Base-by-base conservation (phyloP, 73 alveolate genomes). In the Paraurostyla sp. region DNA sequence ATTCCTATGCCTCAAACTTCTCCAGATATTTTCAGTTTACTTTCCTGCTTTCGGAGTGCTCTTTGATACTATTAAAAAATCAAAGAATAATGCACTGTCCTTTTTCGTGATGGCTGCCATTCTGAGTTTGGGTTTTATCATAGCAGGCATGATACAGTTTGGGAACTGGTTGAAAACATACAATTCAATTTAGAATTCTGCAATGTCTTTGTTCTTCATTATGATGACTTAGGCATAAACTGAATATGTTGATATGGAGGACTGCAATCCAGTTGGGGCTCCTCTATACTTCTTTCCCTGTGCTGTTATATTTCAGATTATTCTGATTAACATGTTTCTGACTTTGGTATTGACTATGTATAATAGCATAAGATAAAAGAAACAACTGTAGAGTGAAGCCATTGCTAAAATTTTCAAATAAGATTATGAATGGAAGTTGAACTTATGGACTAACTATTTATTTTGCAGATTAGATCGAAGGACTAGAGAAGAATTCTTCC, bases 291-390 rank as follows among this genome's bases (percentile, higher is more conserved):
- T 71, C 48, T 29, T 81, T 40, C 86, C 86, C 4, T 16, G 50
- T 18, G 49, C 45, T 7, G 27, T 73, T n/a, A 16, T 73, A 25
- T 48, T 73, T 33, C 38, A 73, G 20, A 48, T 48, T 25, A 73
- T 73, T 0, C 52, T 73, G 32, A 63, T 83, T 30, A 84, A 90
- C 80, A 93, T 90, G 94, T 90, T 93, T 71, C 25, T 93, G 73
- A 87, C 97, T 35, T 82, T 93, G 30, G 90, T 90, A 7, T 62
- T 93, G 48, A 56, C 69, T 33, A 43, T 81, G 49, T 93, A 93
- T 51, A 73, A 81, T 60, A 76, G 65, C 0, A 78, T 93, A 0
- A 32, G 94, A 76, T 73, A 84, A 32, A 69, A 54, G 73, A 75
- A 65, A 13, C 91, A 90, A 50, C 50, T 80, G 0, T 87, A 76